A percentile compares a stretch with the other conserved stretches of the same genome.
These are phyloP conservation scores for Fusarium subglutinans DNA, from an alignment of 2,329 filamentous ascomycete species.

Conservation along the genomic window DNA sequence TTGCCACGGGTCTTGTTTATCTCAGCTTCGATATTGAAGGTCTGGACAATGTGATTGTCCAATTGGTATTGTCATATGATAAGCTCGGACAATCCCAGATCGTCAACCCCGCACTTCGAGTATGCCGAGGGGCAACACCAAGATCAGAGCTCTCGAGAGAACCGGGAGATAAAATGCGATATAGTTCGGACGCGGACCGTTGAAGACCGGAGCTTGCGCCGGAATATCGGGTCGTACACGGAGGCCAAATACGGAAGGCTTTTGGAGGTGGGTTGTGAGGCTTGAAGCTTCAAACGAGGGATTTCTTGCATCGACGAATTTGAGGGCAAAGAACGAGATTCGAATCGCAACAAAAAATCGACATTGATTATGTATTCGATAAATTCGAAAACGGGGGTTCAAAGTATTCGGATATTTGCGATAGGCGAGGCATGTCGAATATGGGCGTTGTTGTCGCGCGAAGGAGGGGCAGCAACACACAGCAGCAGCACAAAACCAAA, in stretches of 20 bases:
- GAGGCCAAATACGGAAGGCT: conserved; percentile 9
- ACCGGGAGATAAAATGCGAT: neutral
- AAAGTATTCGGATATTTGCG: conserved; percentile 13
- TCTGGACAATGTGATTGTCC: neutral
- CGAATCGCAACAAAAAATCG: neutral
- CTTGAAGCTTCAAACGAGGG: conserved; percentile 25
- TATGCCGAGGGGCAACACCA: conserved; percentile 19
- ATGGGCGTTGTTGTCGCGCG: conserved; percentile 25
- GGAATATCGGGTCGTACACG: conserved; percentile 40
- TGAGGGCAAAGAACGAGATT: neutral
- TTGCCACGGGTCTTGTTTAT: neutral
- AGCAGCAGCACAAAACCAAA: conserved; percentile 12
- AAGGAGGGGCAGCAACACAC: conserved; percentile 31
- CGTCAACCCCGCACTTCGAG: conserved; percentile 28
- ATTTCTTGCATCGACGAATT: conserved; percentile 22
- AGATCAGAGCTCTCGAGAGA: neutral
- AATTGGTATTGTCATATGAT: neutral
- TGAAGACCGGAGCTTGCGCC: conserved; percentile 8
- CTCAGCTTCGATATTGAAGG: neutral
- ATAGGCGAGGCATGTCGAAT: conserved; percentile 19
- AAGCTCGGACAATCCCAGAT: neutral
- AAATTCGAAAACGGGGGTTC: conserved; percentile 2
- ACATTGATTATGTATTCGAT: neutral
- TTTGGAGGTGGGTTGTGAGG: neutral
- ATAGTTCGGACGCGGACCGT: conserved; percentile 1